Evolutionary conservation across 306 rosid species (phyloP).

Genomic region (Crotalaria pallida): DNA sequence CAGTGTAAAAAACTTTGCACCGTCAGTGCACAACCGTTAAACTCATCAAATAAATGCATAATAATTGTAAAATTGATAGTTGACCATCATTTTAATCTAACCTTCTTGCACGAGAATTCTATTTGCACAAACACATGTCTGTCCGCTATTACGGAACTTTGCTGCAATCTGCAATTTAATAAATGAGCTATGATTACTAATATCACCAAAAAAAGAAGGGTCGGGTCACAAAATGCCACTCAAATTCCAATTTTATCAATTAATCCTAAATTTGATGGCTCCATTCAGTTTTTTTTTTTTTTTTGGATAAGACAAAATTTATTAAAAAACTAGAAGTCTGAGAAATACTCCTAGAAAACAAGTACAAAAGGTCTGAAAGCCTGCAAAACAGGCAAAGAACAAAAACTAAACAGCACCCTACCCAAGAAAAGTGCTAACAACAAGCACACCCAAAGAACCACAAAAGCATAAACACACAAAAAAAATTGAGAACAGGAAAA

Average conservation of each 20-base stretch:
- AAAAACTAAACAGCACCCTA: too few relatives aligned
- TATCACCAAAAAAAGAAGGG: neutral
- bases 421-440: too few relatives aligned
- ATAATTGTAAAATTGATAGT: neutral
- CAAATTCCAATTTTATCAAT: slow-evolving; percentile 11
- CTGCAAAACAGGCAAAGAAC: too few relatives aligned
- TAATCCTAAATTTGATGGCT: slow-evolving; percentile 1
- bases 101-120: slow-evolving; percentile 97
- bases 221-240: neutral
- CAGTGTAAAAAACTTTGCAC: too few relatives aligned
- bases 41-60: slow-evolving; percentile 27
- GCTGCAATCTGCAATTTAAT: slow-evolving; percentile 67
- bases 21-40: too few relatives aligned
- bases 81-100: slow-evolving; percentile 21
- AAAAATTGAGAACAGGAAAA: too few relatives aligned
- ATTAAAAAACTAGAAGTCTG: too few relatives aligned
- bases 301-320: too few relatives aligned
- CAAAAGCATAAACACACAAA: too few relatives aligned
- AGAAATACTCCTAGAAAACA: too few relatives aligned
- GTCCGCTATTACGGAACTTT: slow-evolving; percentile 94
- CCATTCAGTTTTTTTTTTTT: neutral
- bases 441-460: too few relatives aligned
- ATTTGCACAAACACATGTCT: slow-evolving; percentile 95
- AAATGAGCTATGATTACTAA: slow-evolving; percentile 9
- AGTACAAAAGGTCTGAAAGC: too few relatives aligned